Base-by-base conservation (phyloP, 495 filamentous ascomycete genomes). In the Entonaema liquescens region DNA sequence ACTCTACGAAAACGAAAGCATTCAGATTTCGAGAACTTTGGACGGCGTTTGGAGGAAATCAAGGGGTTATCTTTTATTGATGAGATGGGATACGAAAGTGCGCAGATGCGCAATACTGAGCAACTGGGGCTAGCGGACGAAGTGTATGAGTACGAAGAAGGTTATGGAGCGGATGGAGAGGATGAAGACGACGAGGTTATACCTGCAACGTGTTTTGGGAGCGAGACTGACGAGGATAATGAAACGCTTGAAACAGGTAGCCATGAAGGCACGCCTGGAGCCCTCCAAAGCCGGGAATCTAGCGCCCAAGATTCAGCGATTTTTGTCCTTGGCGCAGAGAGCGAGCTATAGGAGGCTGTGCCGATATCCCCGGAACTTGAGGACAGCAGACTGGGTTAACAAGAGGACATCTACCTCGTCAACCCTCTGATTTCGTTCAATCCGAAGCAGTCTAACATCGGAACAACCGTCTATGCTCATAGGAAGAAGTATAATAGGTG, bases 21-120 rank as follows among this genome's bases (percentile, higher is more conserved):
- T 38, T 75, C 65, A 0, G 62, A 69, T 31, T 77, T 77, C 44
- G 73, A 72, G 31, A 74, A 65, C 19, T 73, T 77, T n/a, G 70
- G 75, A 8, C 56, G 42, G 17, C 47, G 31, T 21, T 29, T 47
- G 42, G 23, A 47, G 19, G 42, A 47, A 21, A 47, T 2, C 0
- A 47, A 9, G 17, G 19, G 9, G 17, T 3, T 21, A 9, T 19
- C 11, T 23, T 47, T 47, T 23, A 21, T 21, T 47, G 42, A 23
- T 47, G 23, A 23, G 7, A 9, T 47, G 23, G 42, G 19, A 21
- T 11, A 47, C 23, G 56, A 12, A 13, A n/a, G 31, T 4, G 5
- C 26, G 4, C 29, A 17, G 23, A 1, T 33, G 15, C 15, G 36
- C 9, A 2, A 47, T 50, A 11, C 21, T 12, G 11, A 3, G 5